Evolutionary conservation across 2,329 filamentous ascomycete genomes (phyloP).

Genomic region (Madurella mycetomatis): DNA sequence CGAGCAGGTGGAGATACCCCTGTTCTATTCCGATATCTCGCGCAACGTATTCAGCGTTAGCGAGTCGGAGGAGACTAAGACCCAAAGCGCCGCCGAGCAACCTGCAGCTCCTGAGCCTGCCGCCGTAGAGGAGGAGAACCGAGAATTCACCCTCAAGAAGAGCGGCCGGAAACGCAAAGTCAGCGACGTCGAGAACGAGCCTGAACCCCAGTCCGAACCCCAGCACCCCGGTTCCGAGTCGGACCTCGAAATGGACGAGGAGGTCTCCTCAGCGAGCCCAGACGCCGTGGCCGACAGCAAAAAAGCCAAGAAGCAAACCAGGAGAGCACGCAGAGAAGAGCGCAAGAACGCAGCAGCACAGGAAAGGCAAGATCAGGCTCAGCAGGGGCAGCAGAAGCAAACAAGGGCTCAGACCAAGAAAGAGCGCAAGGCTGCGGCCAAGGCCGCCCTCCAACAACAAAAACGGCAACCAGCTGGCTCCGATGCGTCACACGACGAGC

Average conservation of each 20-base stretch:
- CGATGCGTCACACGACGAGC: too few relatives aligned
- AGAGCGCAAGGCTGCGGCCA: too few relatives aligned
- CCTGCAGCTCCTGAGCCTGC: conserved; percentile 26
- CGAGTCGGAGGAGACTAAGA: conserved; percentile 34
- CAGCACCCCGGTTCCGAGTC: conserved; percentile 5
- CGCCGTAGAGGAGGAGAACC: conserved; percentile 28
- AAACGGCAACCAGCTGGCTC: too few relatives aligned
- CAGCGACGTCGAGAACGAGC: conserved; percentile 16
- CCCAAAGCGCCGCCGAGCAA: conserved; percentile 10
- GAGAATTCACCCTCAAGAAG: conserved; percentile 51
- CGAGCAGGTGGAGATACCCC: conserved; percentile 39
- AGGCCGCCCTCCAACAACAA: too few relatives aligned
- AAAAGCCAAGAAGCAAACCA: conserved; percentile 16
- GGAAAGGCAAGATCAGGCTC: background rate
- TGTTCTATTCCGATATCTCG: conserved; percentile 36
- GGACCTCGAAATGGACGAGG: conserved; percentile 16
- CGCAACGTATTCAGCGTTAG: background rate
- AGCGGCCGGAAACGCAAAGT: conserved; percentile 50
- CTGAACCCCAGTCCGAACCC: conserved; percentile 7
- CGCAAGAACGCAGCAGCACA: conserved; percentile 4
- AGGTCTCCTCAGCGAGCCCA: background rate
- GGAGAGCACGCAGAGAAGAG: conserved; percentile 14
- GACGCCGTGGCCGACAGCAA: conserved; percentile 19
- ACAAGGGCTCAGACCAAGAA: conserved; percentile 8
- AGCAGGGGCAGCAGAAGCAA: conserved; percentile 5